Conservation (phyloP, 768 basidiomycete species). For the Kwoniella bestiolae region DNA sequence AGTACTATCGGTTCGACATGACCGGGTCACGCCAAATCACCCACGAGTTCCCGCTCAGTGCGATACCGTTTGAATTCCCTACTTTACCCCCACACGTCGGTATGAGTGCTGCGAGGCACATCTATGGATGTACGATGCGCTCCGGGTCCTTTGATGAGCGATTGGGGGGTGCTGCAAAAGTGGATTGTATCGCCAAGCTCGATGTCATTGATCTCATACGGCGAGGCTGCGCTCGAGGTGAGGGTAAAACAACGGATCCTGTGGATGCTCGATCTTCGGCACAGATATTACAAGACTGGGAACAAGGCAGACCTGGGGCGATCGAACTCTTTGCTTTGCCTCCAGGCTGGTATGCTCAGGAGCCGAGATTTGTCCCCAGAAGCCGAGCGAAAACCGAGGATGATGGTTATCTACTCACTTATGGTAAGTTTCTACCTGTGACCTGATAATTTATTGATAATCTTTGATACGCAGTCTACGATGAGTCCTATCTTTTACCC, state of each 20-base stretch:
- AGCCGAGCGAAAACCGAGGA: conserved; percentile 46
- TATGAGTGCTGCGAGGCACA: conserved; percentile 54
- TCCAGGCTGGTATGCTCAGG: conserved; percentile 55
- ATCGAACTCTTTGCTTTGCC: conserved; percentile 57
- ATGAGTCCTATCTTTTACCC: conserved; percentile 53
- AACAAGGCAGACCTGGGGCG: conserved; percentile 35
- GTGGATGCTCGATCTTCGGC: conserved; percentile 53
- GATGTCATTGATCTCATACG: conserved; percentile 51
- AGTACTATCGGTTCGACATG: conserved; percentile 56
- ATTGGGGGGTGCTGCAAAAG: conserved; percentile 58
- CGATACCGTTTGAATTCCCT: conserved; percentile 60
- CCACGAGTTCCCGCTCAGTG: conserved; percentile 56
- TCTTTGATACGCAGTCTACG: conserved; percentile 58
- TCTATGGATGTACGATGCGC: conserved; percentile 59
- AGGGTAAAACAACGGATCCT: conserved; percentile 33
- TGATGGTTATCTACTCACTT: conserved; percentile 58
- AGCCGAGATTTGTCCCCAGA: conserved; percentile 57
- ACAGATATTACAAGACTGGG: conserved; percentile 49
- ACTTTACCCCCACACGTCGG: conserved; percentile 43
- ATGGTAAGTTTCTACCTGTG: conserved; percentile 46
- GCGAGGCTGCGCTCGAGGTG: conserved; percentile 39
- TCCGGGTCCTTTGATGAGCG: conserved; percentile 58
- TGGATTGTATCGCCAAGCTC: conserved; percentile 60
- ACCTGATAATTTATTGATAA: too few species aligned
- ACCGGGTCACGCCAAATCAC: conserved; percentile 28